A percentile compares a stretch with the other conserved stretches of the same genome.
phyloP scores from a whole-genome alignment of 306 rosid species.

The Quercus mongolica region DNA sequence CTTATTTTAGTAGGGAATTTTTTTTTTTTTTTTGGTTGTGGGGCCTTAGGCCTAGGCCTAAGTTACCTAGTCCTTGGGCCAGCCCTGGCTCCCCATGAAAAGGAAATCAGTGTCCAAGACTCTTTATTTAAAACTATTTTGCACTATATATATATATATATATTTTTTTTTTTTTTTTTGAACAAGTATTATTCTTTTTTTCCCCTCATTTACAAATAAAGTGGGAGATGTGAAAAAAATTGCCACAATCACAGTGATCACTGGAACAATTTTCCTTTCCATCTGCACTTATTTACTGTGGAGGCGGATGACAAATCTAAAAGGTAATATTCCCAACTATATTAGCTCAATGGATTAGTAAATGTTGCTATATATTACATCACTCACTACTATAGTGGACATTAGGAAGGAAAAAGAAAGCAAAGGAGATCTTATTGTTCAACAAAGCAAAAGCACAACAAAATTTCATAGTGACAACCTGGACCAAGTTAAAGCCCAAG shows the following conservation, averaged over 20 bases:
- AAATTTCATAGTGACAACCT: constrained; percentile 13
- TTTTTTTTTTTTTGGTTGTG: too few relatives aligned
- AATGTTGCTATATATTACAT: neutral
- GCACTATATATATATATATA: neutral
- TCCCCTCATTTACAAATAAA: too few relatives aligned
- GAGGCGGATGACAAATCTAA: neutral
- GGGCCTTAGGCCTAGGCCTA: too few relatives aligned
- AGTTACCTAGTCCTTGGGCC: too few relatives aligned
- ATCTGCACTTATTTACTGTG: neutral
- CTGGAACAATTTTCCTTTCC: neutral
- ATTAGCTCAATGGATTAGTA: neutral
- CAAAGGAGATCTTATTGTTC: neutral
- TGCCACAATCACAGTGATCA: neutral
- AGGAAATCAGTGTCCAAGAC: neutral
- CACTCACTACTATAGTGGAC: neutral
- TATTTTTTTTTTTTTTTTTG: too few relatives aligned
- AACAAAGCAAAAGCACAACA: neutral
- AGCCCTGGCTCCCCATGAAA: neutral
- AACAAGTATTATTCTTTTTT: neutral
- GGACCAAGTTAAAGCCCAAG: constrained; percentile 32
- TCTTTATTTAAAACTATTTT: neutral
- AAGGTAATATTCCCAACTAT: constrained; percentile 1
- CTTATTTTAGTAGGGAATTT: too few relatives aligned
- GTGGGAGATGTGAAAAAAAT: neutral
- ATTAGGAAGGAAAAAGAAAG: neutral